Percentiles rank a stretch among this genome's conserved stretches.
These are phyloP conservation scores for Telopea speciosissima DNA, from an alignment of 177 flowering plant species.

Conservation along the genomic window DNA sequence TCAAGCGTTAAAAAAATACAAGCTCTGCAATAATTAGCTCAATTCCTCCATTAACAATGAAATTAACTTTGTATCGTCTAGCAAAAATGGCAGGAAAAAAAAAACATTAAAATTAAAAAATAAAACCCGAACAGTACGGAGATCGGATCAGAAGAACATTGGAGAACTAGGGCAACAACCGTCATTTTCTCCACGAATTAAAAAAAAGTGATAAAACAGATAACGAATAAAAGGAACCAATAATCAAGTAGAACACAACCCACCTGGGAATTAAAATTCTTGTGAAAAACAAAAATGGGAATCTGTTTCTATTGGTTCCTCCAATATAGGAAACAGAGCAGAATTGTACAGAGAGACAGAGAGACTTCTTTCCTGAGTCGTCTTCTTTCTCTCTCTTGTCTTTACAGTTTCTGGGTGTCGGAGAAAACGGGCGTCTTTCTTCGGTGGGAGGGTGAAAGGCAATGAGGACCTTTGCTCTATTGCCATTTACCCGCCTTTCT, in stretches of 20 bases:
- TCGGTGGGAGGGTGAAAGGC: neutral
- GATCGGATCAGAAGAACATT: conserved; percentile 30
- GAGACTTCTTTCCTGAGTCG: neutral
- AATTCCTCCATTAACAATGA: neutral
- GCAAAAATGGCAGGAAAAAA: neutral
- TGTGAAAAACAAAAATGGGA: neutral
- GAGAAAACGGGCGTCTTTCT: neutral
- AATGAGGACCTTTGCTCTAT: neutral
- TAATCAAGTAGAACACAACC: neutral
- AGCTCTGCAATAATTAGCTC: neutral
- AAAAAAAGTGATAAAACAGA: neutral
- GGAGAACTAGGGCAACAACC: conserved; percentile 25
- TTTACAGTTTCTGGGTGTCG: conserved; percentile 1
- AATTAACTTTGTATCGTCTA: neutral
- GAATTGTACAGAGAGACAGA: conserved; percentile 6
- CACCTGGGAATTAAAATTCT: neutral
- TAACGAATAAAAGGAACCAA: neutral
- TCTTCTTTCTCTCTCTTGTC: neutral
- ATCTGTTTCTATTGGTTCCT: neutral
- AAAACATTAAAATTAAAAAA: no score
- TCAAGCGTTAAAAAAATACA: neutral
- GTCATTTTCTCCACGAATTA: conserved; percentile 17
- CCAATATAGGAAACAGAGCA: neutral
- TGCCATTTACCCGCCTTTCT: neutral
- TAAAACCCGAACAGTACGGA: conserved; percentile 8